Evolutionary conservation across 441 rosid genomes (phyloP).

Genomic region (Erysimum pusillum): DNA sequence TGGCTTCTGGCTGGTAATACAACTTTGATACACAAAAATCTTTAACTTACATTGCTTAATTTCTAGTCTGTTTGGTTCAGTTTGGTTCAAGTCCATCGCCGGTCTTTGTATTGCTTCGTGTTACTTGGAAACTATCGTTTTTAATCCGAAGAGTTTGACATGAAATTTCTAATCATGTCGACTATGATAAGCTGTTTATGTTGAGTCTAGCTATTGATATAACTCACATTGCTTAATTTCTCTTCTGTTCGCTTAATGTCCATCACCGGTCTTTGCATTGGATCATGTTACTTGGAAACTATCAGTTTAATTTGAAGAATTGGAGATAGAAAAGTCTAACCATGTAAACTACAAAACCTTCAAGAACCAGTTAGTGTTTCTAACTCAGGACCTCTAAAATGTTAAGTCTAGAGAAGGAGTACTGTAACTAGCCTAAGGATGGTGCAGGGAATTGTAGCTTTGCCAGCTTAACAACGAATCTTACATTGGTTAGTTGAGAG

Average conservation of each 20-base stretch:
- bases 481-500: too few species aligned
- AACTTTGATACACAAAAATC: neutral
- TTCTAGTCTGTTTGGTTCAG: neutral
- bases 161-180: too few species aligned
- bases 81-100: neutral
- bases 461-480: neutral
- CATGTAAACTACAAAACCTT: neutral
- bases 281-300: too few species aligned
- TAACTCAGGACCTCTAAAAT: neutral
- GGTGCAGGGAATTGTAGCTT: neutral
- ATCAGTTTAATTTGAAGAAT: too few species aligned
- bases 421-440: neutral
- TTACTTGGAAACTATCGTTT: neutral
- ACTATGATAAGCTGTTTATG: too few species aligned
- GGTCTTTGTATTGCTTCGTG: neutral
- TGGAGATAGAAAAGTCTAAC: neutral
- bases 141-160: too few species aligned
- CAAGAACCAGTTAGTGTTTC: neutral
- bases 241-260: too few species aligned
- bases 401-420: neutral
- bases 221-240: too few species aligned
- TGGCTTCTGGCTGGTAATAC: conserved; percentile 81
- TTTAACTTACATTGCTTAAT: neutral
- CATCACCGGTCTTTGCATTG: too few species aligned
- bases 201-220: too few species aligned